Evolutionary conservation across 2,329 filamentous ascomycete species (phyloP), one percentile per base, ranked within the genome.

Genomic region (Pseudofabraea citricarpa): DNA sequence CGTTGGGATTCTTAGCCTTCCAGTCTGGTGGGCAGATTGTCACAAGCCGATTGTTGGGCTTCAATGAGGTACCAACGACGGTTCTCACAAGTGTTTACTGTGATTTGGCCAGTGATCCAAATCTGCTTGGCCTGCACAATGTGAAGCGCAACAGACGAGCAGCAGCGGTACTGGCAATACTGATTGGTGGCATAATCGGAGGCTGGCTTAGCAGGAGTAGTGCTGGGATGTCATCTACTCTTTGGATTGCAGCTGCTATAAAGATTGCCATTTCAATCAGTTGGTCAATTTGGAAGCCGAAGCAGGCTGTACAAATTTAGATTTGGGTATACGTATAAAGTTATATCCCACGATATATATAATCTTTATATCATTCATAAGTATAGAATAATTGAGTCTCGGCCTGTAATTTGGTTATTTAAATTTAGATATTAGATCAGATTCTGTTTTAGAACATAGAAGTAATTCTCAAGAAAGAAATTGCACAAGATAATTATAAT

Each of bases 61-160:
- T 82, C 58, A 81, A 80, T 45, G 79, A 81, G 2, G 66, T 91
- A 16, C 90, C 86, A 0, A 89, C 83, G 48, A 86, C 90, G 13
- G 87, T 90, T 3, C 64, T 93, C 46, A 91, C 87, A 1, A 89
- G 84, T 59, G 81, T 87, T 49, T 91, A 90, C 67, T 90, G 85
- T 58, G 87, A 91, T 60, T 58, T 91, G 16, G 88, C 88, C 53
- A 85, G 81, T 1, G 85, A 89, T 55, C 65, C 71, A 8, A 67
- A 69, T 7, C 48, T 81, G n/a, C 61, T 77, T 4, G 61, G 61
- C 1, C 47, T 46, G 22, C 58, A 68, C 10, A 74, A 79, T 44
- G 60, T 69, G 0, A 75, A 80, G 57, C 63, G 77, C 38, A 77
- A 79, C 57, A 64, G 74, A 39, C 65, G 77, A 36, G 56, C 66